Conservation (phyloP, 2,329 filamentous ascomycete genomes). For the Arthrobotrys conoides region DNA sequence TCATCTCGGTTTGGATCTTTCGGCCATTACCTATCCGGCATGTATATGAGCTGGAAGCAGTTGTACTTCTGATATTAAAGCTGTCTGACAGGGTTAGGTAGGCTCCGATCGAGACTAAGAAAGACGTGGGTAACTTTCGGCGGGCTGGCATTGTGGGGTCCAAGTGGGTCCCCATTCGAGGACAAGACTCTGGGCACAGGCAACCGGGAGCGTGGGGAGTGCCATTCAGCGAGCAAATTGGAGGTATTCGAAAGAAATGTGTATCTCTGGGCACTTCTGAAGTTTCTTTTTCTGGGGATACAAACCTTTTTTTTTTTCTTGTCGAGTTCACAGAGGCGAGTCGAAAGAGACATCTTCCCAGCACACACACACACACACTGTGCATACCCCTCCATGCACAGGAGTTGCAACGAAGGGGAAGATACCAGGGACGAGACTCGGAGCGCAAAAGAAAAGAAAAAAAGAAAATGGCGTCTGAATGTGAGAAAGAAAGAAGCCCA, state of each 20-base stretch:
- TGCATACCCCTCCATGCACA: slow-evolving; percentile 43
- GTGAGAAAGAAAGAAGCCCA: slow-evolving; percentile 28
- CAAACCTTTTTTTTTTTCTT: slow-evolving; percentile 7
- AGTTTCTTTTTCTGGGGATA: slow-evolving; percentile 35
- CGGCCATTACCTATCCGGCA: slow-evolving; percentile 61
- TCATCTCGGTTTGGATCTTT: slow-evolving; percentile 34
- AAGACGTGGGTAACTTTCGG: slow-evolving; percentile 53
- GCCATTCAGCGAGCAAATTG: neutral
- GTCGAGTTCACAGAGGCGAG: slow-evolving; percentile 22
- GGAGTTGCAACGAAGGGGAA: slow-evolving; percentile 35
- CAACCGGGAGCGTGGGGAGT: slow-evolving; percentile 36
- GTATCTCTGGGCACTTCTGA: slow-evolving; percentile 38
- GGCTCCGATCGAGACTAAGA: slow-evolving; percentile 51
- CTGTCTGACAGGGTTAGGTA: slow-evolving; percentile 52
- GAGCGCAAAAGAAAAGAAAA: slow-evolving; percentile 30
- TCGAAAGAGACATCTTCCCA: slow-evolving; percentile 29
- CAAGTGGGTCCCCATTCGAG: slow-evolving; percentile 34
- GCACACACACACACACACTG: too few relatives aligned
- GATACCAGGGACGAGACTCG: slow-evolving; percentile 34
- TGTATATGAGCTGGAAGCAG: slow-evolving; percentile 50
- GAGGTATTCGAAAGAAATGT: slow-evolving; percentile 23
- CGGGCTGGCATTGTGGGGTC: slow-evolving; percentile 28
- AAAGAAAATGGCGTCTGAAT: slow-evolving; percentile 12
- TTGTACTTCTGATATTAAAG: slow-evolving; percentile 15
- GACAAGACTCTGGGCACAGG: slow-evolving; percentile 54